Base-by-base conservation (phyloP, 805 yeast species). In the Sugiyamaella marilandica region DNA sequence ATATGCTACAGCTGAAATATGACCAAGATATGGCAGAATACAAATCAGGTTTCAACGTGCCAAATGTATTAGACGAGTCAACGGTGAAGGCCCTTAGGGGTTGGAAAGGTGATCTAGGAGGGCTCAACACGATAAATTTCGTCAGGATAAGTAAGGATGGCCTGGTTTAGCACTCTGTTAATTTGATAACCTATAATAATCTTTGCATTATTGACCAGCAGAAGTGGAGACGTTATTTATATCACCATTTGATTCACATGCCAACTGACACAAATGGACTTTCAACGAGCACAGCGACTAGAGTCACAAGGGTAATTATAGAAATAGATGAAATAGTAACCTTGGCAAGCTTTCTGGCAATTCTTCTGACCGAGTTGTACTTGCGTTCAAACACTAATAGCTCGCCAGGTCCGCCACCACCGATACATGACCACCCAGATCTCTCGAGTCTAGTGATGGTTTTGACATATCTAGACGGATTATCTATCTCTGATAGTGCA, bases 91-190 rank as follows among this genome's bases (percentile, higher is more conserved):
- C 74, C 34, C 70, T 92, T 58, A 76, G 83, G 63, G 68, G 70
- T 4, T 92, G 97, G 97, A 85, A 86, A 61, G 91, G 94, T 26
- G 81, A 87, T 10, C 73, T 80, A 61, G 97, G 97, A 45, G 89
- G 94, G 16, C 70, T 84, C 49, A 82, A 84, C 39, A 75, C 79
- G 16, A 73, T 89, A 62, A 81, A 80, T 55, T 76, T 80, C 56
- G 67, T 76, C 8, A 56, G 68, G 31, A 50, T 67, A 4, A 45
- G 74, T 1, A 56, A 62, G 49, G 59, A 52, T 8, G 51, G 33
- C 60, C 29, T 19, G 4, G 41, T 39, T n/a, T 21, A 21, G 32
- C 18, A 49, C 2, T 14, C 10, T 31, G 43, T 36, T 13, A 11
- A 26, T 16, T 24, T 16, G 29, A 24, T 24, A 24, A 24, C 7